A percentile compares a stretch with the other conserved stretches of the same genome.
Evolutionary conservation across 768 basidiomycete genomes (phyloP).

Genomic region (Rhizopogon roseolus): DNA sequence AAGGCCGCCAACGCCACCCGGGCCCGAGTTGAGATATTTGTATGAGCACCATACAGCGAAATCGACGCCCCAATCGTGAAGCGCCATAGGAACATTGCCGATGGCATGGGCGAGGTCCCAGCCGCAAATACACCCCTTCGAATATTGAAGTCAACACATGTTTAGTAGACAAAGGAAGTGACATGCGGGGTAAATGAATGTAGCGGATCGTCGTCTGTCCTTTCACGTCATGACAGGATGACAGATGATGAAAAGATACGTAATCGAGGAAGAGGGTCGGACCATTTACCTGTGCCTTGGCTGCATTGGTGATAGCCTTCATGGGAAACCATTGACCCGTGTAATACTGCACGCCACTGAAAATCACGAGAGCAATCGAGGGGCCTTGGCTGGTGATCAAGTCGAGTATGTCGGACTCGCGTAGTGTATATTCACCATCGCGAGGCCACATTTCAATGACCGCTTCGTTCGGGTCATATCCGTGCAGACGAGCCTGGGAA

Average conservation of each 20-base stretch:
- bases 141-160: conserved; percentile 5
- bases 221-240: conserved; percentile 2
- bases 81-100: conserved; percentile 84
- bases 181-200: conserved; percentile 8
- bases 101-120: conserved; percentile 96
- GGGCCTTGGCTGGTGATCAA: conserved; percentile 67
- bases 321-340: conserved; percentile 96
- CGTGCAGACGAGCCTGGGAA: conserved; percentile 84
- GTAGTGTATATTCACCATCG: conserved; percentile 76
- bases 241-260: conserved; percentile 14
- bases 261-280: conserved; percentile 15
- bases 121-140: conserved; percentile 89
- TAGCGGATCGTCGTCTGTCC: conserved; percentile 8
- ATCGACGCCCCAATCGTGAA: conserved; percentile 94
- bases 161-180: conserved; percentile 8
- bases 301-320: conserved; percentile 73
- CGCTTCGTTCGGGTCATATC: conserved; percentile 64
- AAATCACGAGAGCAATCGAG: conserved; percentile 84
- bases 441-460: conserved; percentile 81
- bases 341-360: conserved; percentile 95
- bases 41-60: conserved; percentile 99
- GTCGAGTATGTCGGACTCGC: conserved; percentile 84
- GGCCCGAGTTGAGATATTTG: conserved; percentile 96
- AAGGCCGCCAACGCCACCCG: conserved; percentile 94
- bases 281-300: conserved; percentile 67